Conservation (phyloP, 1,284 basidiomycete genomes). For the Blastosporella zonata region DNA sequence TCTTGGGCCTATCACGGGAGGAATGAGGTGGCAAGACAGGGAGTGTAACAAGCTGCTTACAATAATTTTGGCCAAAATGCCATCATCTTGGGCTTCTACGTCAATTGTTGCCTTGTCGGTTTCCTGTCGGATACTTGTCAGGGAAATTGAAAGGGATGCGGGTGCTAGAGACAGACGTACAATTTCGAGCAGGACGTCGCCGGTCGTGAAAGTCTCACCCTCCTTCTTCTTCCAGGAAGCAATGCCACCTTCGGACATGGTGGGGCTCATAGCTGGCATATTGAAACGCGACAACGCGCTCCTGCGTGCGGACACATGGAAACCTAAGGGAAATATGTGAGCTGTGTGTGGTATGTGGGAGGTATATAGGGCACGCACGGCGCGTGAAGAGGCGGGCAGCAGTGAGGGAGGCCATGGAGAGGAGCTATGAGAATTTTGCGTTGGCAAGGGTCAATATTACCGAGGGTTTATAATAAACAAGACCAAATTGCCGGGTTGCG, state of each 20-base stretch:
- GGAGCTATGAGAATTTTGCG: slow-evolving; percentile 20
- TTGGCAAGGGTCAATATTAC: slow-evolving; percentile 13
- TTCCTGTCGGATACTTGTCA: slow-evolving; percentile 57
- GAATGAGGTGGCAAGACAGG: not conserved
- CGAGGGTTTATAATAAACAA: slow-evolving; percentile 19
- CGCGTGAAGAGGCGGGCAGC: slow-evolving; percentile 64
- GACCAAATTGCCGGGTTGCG: slow-evolving; percentile 21
- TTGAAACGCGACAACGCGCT: slow-evolving; percentile 86
- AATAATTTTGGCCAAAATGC: slow-evolving; percentile 90
- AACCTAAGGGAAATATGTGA: slow-evolving; percentile 44
- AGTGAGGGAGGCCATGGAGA: slow-evolving; percentile 56
- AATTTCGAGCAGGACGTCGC: slow-evolving; percentile 94
- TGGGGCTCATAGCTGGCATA: slow-evolving; percentile 99
- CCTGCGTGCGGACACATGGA: slow-evolving; percentile 78
- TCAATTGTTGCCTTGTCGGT: slow-evolving; percentile 99
- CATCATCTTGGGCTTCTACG: slow-evolving; percentile 97
- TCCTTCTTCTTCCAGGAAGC: slow-evolving; percentile 97
- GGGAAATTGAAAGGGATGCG: slow-evolving; percentile 1
- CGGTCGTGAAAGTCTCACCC: slow-evolving; percentile 85
- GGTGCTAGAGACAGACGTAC: slow-evolving; percentile 45
- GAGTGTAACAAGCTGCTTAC: slow-evolving; percentile 35
- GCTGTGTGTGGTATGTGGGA: slow-evolving; percentile 2
- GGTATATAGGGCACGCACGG: slow-evolving; percentile 41
- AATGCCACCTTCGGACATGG: slow-evolving; percentile 99
- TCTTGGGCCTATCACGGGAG: slow-evolving; percentile 56